phyloP scores from a whole-genome alignment of 1,139 yeast genomes.

The Keqinozyma sinolaborantium region DNA sequence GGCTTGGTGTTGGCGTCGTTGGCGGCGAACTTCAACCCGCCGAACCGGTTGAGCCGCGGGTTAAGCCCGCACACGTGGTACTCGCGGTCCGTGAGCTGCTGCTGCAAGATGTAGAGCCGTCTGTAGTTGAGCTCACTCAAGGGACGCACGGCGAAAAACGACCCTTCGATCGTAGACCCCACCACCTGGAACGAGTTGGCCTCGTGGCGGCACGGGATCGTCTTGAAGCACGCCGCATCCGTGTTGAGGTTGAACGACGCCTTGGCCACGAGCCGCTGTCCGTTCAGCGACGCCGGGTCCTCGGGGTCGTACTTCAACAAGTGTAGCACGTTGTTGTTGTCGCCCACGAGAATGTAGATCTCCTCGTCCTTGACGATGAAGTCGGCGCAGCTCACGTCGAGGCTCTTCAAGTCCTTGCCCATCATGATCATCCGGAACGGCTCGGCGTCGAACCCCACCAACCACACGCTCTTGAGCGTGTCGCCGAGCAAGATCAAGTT shows the following conservation, averaged over 20 bases:
- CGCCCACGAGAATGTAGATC: slow-evolving; percentile 65
- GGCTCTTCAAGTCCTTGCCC: slow-evolving; percentile 67
- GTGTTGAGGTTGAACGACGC: slow-evolving; percentile 72
- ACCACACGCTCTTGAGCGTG: slow-evolving; percentile 71
- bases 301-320: slow-evolving; percentile 89
- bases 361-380: slow-evolving; percentile 71
- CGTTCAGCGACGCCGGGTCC: slow-evolving; percentile 77
- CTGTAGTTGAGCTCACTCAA: slow-evolving; percentile 73
- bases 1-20: slow-evolving; percentile 47
- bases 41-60: slow-evolving; percentile 66
- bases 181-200: slow-evolving; percentile 49
- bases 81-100: slow-evolving; percentile 77
- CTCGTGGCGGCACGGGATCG: slow-evolving; percentile 45
- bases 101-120: slow-evolving; percentile 80
- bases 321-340: slow-evolving; percentile 66
- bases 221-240: slow-evolving; percentile 53
- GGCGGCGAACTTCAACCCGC: slow-evolving; percentile 38
- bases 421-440: slow-evolving; percentile 83
- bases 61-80: slow-evolving; percentile 76
- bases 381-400: slow-evolving; percentile 67
- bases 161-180: slow-evolving; percentile 79
- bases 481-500: slow-evolving; percentile 80
- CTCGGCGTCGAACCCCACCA: slow-evolving; percentile 91
- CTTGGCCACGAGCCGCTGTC: slow-evolving; percentile 68
- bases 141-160: slow-evolving; percentile 72